Conservation (phyloP, 2,329 filamentous ascomycete species). For the Hawksworthiomyces lignivorus region DNA sequence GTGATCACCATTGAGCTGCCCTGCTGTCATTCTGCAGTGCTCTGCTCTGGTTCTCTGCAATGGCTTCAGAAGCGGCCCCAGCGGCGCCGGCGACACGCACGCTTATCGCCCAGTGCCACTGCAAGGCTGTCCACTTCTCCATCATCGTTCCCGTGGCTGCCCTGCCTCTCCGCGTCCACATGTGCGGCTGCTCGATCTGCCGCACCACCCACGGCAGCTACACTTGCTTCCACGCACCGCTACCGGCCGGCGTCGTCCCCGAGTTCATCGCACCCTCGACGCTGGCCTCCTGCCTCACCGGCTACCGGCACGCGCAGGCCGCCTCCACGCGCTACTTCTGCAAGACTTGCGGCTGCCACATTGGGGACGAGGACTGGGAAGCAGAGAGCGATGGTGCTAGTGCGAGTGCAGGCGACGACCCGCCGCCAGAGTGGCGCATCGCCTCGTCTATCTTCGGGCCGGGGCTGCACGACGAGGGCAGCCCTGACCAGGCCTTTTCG, state of each 20-base stretch:
- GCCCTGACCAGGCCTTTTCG: too few relatives aligned
- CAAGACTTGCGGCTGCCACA: slow-evolving; percentile 2
- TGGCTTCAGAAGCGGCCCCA: too few relatives aligned
- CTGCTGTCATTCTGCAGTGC: too few relatives aligned
- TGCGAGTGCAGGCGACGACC: too few relatives aligned
- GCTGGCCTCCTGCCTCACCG: background rate
- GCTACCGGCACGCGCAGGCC: background rate
- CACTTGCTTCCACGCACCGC: slow-evolving; percentile 1
- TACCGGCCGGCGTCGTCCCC: background rate
- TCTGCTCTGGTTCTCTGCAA: too few relatives aligned
- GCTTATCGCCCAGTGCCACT: background rate
- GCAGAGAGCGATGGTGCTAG: too few relatives aligned
- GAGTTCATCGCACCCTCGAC: too few relatives aligned
- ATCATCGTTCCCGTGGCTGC: background rate
- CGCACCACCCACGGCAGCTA: slow-evolving; percentile 1
- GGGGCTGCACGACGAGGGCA: too few relatives aligned
- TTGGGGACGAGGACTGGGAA: background rate
- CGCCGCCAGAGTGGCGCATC: too few relatives aligned
- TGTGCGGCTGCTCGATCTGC: slow-evolving; percentile 2
- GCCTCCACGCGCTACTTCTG: slow-evolving; percentile 1
- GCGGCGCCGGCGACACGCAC: too few relatives aligned
- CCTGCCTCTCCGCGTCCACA: background rate
- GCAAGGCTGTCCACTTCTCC: slow-evolving; percentile 1
- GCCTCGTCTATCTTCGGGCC: too few relatives aligned
- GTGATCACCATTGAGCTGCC: too few relatives aligned